Conservation (phyloP, 1,284 basidiomycete species). For the Polyporus tsugae region DNA sequence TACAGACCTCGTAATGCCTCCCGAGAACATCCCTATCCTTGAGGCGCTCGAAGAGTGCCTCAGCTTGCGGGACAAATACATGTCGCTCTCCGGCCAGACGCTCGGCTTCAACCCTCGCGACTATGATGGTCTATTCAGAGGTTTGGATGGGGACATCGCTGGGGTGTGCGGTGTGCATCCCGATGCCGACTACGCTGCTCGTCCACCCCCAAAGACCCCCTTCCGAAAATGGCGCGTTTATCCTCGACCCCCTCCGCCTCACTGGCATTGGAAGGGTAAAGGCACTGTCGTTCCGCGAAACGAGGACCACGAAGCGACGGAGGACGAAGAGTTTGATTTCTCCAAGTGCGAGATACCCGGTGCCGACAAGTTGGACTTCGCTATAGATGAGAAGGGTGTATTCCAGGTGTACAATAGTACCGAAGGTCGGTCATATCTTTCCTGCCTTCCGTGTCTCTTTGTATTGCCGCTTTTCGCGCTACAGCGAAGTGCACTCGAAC, state of each 20-base stretch:
- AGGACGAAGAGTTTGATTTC: slow-evolving; percentile 70
- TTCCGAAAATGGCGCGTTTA: slow-evolving; percentile 85
- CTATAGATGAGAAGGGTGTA: slow-evolving; percentile 86
- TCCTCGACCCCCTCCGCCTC: slow-evolving; percentile 89
- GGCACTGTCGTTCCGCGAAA: slow-evolving; percentile 56
- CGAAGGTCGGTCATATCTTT: slow-evolving; percentile 44
- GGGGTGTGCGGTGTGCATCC: slow-evolving; percentile 76
- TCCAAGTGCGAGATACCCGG: slow-evolving; percentile 78
- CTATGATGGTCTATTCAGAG: slow-evolving; percentile 80
- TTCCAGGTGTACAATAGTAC: slow-evolving; percentile 78
- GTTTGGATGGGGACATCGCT: slow-evolving; percentile 63
- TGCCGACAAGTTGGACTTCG: slow-evolving; percentile 62
- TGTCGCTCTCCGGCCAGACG: slow-evolving; percentile 82
- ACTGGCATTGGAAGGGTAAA: slow-evolving; percentile 86
- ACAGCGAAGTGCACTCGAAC: slow-evolving; percentile 3
- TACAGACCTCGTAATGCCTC: slow-evolving; percentile 51
- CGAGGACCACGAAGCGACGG: slow-evolving; percentile 46
- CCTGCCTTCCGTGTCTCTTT: neutral
- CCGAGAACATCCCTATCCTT: slow-evolving; percentile 64
- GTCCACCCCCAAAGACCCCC: slow-evolving; percentile 40
- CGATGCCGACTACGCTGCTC: slow-evolving; percentile 52
- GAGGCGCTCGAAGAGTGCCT: slow-evolving; percentile 81
- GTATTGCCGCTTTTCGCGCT: neutral
- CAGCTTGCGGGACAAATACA: slow-evolving; percentile 93
- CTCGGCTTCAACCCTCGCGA: slow-evolving; percentile 93